Evolutionary conservation across 2,329 filamentous ascomycete species (phyloP).

Genomic region (Trichoderma guizhouense): DNA sequence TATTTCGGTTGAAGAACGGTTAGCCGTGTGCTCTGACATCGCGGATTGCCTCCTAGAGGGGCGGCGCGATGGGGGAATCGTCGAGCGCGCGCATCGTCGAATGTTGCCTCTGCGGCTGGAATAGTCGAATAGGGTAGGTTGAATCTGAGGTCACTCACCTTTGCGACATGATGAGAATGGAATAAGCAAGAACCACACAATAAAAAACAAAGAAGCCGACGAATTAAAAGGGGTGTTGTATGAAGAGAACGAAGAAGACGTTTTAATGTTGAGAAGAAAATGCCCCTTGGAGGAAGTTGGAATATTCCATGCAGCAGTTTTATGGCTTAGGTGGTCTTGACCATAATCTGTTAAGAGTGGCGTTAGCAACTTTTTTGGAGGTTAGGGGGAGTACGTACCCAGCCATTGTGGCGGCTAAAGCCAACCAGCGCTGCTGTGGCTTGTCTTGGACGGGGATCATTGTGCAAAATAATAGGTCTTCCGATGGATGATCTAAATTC

Average conservation of each 20-base stretch:
- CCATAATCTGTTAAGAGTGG: conserved; percentile 8
- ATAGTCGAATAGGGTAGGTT: not conserved
- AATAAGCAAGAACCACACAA: not conserved
- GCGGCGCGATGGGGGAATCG: not conserved
- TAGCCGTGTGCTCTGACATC: not conserved
- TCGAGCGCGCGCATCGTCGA: conserved; percentile 1
- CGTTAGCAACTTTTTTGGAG: conserved; percentile 4
- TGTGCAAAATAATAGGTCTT: not conserved
- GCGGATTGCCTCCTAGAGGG: not conserved
- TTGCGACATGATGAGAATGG: conserved; percentile 32
- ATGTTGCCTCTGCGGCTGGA: not conserved
- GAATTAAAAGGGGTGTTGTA: not conserved
- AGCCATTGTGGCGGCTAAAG: not conserved
- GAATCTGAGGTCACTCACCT: conserved; percentile 26
- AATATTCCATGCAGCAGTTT: not conserved
- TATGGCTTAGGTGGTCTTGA: conserved; percentile 22
- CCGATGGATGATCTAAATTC: not conserved
- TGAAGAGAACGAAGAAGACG: not conserved
- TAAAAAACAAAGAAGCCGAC: not conserved
- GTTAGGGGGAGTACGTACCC: conserved; percentile 14
- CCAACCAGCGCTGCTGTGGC: not conserved
- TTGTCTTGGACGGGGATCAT: not conserved
- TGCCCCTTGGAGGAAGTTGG: not conserved
- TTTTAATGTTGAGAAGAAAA: not conserved
- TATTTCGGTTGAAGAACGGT: not conserved